Base-by-base conservation (phyloP, 306 rosid species). In the Sophora flavescens region DNA sequence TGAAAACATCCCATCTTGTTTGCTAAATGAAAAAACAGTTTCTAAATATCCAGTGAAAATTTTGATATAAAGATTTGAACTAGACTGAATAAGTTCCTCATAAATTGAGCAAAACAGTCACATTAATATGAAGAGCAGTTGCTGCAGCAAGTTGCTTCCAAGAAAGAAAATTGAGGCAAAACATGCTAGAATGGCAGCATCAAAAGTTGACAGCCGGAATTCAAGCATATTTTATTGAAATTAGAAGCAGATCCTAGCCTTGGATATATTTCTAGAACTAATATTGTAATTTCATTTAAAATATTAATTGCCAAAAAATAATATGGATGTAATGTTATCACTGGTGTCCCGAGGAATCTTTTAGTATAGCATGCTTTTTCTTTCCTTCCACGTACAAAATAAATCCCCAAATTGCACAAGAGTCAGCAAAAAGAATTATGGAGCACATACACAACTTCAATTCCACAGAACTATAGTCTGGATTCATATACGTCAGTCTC, bases 391-490 rank as follows among this genome's bases (percentile, higher is more conserved):
- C 36, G 44, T 33, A 33, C 54, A 56, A 30, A 65, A 65, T 30
- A 47, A 72, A 42, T 33, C 36, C 6, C 62, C 45, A 33, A 81
- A 39, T 41, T 75, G 47, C 54, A 59, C 10, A 28, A 63, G n/a
- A 38, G 45, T 36, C 32, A 28, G 4, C 33, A 44, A 50, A 38
- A 10, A 59, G 60, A 9, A 30, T n/a, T 30, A n/a, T 26, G 18
- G 17, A 45, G 78, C 48, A 30, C 60, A 60, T 60, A 18, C n/a
- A 47, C 35, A 11, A 35, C 79, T 63, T 75, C 14, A 50, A 3
- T 50, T 17, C 39, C 47, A 28, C 28, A 64, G 32, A 39, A 36
- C 16, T 28, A 30, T 15, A 28, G 68, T 44, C 53, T 41, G 72
- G 56, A 35, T 18, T 50, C 70, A 47, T 16, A 11, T 35, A 16